Base-by-base conservation (phyloP, 768 basidiomycete species). In the Pleurotus pulmonarius region DNA sequence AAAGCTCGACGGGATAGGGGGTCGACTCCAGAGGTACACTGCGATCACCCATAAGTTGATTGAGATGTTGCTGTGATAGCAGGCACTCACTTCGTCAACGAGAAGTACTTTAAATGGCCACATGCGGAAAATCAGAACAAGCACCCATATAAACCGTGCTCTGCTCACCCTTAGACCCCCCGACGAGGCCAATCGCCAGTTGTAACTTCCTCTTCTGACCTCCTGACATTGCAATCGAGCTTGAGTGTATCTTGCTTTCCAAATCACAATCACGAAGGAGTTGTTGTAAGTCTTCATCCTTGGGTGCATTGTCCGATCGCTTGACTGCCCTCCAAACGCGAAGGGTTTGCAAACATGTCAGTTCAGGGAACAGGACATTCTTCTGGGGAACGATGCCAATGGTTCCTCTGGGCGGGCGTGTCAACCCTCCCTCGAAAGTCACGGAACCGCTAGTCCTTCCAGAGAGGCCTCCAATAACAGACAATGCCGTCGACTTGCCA, bases 121-220 rank as follows among this genome's bases (percentile, higher is more conserved):
- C 29, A 34, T 8, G 29, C 26, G 7, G 29, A 3, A 34, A 3
- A 34, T 34, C 29, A 34, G 11, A 8, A 34, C 29, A 34, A 34
- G 29, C 29, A 34, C 29, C 29, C 8, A 34, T 4, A 34, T 34
- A 29, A 29, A 8, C 26, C 26, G 9, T 8, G 9, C 26, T 29
- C 26, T 8, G 26, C 82, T 52, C 61, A 87, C 85, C 82, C 64
- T 82, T 83, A 0, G 88, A 90, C 1, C 89, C 88, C 4, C 88
- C 88, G 22, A 90, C 74, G 9, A 92, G 72, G 9, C 90, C 90
- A 61, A 90, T 85, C 0, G 90, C 90, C n/a, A 92, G 73, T 62
- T 92, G 90, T 22, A 92, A 70, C 69, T 92, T 92, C 63, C 90
- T 69, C 72, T 91, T 92, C 72, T 92, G 90, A 6, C 90, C 90